A percentile compares a stretch with the other conserved stretches of the same genome.
phyloP scores from a whole-genome alignment of 192 early-diverging fungal species.

The Kickxella alabastrina region DNA sequence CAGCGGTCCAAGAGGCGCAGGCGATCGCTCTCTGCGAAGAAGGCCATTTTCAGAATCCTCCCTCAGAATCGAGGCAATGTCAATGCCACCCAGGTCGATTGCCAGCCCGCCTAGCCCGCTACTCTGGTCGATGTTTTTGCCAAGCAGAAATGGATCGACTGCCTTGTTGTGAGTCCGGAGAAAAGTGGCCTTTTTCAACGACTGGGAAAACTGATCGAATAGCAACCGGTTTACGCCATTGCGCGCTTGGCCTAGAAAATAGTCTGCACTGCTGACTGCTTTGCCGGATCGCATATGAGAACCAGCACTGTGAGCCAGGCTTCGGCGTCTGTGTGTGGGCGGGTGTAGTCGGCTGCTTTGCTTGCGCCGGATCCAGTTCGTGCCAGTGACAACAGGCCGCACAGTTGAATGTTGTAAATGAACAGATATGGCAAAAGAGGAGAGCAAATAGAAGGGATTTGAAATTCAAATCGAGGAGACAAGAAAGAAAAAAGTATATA shows the following conservation, averaged over 20 bases:
- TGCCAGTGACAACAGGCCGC: too few relatives aligned
- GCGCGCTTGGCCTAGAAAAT: neutral
- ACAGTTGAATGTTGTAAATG: too few relatives aligned
- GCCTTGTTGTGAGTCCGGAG: constrained; percentile 1
- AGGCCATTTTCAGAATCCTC: too few relatives aligned
- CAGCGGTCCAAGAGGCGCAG: neutral
- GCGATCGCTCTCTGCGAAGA: neutral
- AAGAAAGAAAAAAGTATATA: too few relatives aligned
- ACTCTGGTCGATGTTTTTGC: neutral
- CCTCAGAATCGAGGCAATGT: too few relatives aligned
- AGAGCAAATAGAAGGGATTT: too few relatives aligned
- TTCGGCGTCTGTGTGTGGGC: neutral
- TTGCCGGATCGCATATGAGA: neutral
- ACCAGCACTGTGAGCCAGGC: too few relatives aligned
- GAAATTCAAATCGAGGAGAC: too few relatives aligned
- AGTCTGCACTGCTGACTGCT: neutral
- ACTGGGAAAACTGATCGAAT: neutral
- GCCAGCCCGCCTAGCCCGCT: too few relatives aligned
- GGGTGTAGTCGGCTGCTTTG: neutral
- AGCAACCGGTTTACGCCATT: neutral
- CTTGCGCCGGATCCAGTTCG: too few relatives aligned
- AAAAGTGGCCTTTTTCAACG: neutral
- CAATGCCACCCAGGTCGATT: too few relatives aligned
- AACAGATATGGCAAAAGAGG: too few relatives aligned
- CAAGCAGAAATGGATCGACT: neutral